Conservation (phyloP, 306 rosid genomes). For the Prunus davidiana region DNA sequence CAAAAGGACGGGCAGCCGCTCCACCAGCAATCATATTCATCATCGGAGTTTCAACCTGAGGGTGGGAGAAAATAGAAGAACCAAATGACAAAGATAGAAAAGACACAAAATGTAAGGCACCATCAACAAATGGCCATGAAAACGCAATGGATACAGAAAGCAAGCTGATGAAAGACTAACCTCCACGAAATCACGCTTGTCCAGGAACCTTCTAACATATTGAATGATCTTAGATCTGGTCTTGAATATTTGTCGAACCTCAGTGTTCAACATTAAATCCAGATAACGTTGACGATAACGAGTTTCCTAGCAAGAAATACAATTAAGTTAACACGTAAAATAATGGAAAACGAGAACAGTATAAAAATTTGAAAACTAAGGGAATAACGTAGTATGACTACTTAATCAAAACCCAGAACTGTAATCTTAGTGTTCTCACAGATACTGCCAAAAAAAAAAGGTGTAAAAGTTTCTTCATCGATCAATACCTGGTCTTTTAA, state of each 20-base stretch:
- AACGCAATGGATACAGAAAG: background rate
- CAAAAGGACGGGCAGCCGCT: slow-evolving; percentile 95
- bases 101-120: background rate
- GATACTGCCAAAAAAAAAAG: background rate
- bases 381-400: background rate
- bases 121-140: background rate
- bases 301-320: slow-evolving; percentile 60
- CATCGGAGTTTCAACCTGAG: slow-evolving; percentile 98
- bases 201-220: slow-evolving; percentile 67
- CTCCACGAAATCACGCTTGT: slow-evolving; percentile 87
- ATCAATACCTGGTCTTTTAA: slow-evolving; percentile 64
- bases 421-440: background rate
- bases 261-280: slow-evolving; percentile 81
- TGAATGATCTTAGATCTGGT: slow-evolving; percentile 63
- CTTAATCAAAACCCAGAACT: slow-evolving; percentile 36
- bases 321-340: background rate
- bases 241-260: slow-evolving; percentile 82
- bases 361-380: background rate
- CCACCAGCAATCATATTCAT: slow-evolving; percentile 98
- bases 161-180: slow-evolving; percentile 38
- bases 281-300: slow-evolving; percentile 82
- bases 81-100: background rate
- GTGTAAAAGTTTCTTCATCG: background rate
- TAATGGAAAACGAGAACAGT: background rate
- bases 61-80: slow-evolving; percentile 11